phyloP scores from a whole-genome alignment of 805 yeast genomes.

The Kockiozyma suomiensis region DNA sequence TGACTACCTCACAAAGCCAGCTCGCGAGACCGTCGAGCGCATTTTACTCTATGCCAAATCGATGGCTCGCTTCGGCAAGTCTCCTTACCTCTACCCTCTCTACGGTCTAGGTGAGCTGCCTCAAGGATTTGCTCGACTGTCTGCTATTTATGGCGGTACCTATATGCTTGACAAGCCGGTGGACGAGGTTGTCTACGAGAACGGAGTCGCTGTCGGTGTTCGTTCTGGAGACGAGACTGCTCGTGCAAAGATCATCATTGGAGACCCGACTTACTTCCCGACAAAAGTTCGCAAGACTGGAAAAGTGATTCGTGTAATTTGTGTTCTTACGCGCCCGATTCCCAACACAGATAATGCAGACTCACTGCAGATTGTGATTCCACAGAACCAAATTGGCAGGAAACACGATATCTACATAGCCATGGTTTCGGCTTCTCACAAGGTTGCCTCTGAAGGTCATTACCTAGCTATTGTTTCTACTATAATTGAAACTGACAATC shows the following conservation, averaged over 20 bases:
- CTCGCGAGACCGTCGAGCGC: constrained; percentile 88
- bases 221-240: constrained; percentile 90
- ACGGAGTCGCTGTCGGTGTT: constrained; percentile 79
- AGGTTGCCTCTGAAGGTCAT: constrained; percentile 86
- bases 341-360: constrained; percentile 80
- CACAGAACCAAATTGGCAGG: constrained; percentile 92
- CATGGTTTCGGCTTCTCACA: constrained; percentile 82
- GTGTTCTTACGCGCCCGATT: constrained; percentile 86
- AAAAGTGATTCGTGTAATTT: constrained; percentile 79
- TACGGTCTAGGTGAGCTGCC: constrained; percentile 98
- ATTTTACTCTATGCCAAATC: constrained; percentile 82
- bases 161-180: constrained; percentile 97
- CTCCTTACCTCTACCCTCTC: constrained; percentile 93
- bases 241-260: constrained; percentile 89
- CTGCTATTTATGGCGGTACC: constrained; percentile 98
- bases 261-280: constrained; percentile 98
- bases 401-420: constrained; percentile 95
- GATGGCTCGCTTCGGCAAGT: constrained; percentile 92
- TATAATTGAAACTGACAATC: constrained; percentile 87
- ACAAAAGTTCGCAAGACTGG: constrained; percentile 74
- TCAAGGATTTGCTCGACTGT: constrained; percentile 96
- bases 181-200: constrained; percentile 79
- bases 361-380: constrained; percentile 91
- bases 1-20: constrained; percentile 83
- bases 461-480: constrained; percentile 93